phyloP scores from a whole-genome alignment of 306 rosid genomes.

The Dryas drummondii region DNA sequence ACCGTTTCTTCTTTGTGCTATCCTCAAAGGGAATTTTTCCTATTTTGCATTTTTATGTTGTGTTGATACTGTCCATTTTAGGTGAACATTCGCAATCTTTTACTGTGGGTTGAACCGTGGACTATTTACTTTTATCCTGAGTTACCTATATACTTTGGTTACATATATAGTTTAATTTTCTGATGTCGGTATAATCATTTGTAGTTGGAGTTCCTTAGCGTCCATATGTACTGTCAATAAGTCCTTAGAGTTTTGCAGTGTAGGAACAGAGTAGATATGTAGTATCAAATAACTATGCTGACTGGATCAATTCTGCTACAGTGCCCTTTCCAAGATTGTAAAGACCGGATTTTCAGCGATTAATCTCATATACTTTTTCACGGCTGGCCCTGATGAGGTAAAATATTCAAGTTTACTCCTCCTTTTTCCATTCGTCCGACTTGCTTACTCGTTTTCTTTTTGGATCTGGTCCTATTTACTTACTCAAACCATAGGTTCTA shows the following conservation, averaged over 20 bases:
- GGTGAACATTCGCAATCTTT: neutral
- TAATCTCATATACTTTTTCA: slow-evolving; percentile 98
- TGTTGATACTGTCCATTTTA: neutral
- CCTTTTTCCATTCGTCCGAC: too few relatives aligned
- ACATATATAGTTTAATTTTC: neutral
- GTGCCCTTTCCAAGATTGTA: slow-evolving; percentile 91
- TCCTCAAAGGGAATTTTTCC: neutral
- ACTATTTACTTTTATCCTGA: neutral
- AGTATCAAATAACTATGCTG: slow-evolving; percentile 18
- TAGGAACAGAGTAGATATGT: neutral
- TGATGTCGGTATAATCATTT: neutral
- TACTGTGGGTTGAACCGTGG: neutral
- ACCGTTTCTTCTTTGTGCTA: neutral
- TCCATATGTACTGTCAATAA: slow-evolving; percentile 5
- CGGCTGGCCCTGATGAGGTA: slow-evolving; percentile 99
- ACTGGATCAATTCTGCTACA: slow-evolving; percentile 40
- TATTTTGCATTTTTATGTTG: neutral
- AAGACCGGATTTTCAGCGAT: slow-evolving; percentile 95
- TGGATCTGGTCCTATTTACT: neutral
- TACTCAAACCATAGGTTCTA: neutral
- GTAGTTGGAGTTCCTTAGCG: neutral
- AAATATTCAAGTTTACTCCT: neutral
- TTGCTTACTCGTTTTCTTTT: neutral
- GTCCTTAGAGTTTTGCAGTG: neutral
- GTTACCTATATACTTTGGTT: neutral